Conservation (phyloP, 805 yeast species). For the Metschnikowia dekortorum region DNA sequence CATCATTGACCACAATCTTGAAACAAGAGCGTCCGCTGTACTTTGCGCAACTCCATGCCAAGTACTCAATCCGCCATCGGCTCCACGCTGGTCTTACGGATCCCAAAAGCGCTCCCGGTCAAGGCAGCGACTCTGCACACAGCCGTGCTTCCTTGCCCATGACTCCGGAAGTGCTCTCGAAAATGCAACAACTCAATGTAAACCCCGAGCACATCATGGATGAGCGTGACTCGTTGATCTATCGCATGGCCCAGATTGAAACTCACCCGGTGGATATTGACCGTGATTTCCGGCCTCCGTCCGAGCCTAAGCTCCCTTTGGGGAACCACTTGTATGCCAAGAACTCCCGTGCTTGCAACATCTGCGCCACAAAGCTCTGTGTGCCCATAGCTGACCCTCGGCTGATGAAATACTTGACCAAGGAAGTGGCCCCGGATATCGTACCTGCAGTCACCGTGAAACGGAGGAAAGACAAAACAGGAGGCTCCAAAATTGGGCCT, state of each 20-base stretch:
- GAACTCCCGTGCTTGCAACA: slow-evolving; percentile 23
- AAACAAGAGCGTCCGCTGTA: slow-evolving; percentile 8
- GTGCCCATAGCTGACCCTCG: slow-evolving; percentile 25
- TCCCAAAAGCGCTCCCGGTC: background rate
- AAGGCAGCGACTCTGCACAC: background rate
- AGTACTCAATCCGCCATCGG: slow-evolving; percentile 4
- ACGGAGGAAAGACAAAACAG: background rate
- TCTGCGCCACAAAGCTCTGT: slow-evolving; percentile 25
- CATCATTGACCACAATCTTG: slow-evolving; percentile 14
- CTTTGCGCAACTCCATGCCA: slow-evolving; percentile 10
- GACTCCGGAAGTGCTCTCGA: background rate
- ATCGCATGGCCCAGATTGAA: slow-evolving; percentile 3
- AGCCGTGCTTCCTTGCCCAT: background rate
- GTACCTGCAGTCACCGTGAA: slow-evolving; percentile 28
- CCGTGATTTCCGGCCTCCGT: slow-evolving; percentile 3
- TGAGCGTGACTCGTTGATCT: slow-evolving; percentile 7
- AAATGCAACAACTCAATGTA: slow-evolving; percentile 9
- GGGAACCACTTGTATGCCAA: slow-evolving; percentile 25
- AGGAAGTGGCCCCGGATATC: slow-evolving; percentile 32
- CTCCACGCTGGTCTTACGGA: background rate
- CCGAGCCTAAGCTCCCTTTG: slow-evolving; percentile 16
- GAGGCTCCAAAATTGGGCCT: background rate
- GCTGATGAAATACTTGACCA: slow-evolving; percentile 26
- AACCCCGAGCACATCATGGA: slow-evolving; percentile 2
- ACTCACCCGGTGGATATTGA: slow-evolving; percentile 9